Conservation (phyloP, 2,329 filamentous ascomycete species). For the Rosellinia necatrix region DNA sequence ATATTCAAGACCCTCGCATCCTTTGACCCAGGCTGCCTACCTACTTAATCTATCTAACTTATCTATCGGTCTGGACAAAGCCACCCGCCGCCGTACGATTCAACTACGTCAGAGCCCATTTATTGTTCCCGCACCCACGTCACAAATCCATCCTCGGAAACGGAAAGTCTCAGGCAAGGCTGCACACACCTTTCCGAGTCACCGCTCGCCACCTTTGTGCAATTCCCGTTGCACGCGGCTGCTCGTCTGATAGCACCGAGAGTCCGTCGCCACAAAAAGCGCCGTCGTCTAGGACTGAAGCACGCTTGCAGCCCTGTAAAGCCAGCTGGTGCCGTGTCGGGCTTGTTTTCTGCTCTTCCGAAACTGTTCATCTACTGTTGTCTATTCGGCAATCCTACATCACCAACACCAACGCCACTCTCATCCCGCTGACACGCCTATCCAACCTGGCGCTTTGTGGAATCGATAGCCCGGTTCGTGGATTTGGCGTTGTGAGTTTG, state of each 20-base stretch:
- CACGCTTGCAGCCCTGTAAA: constrained; percentile 36
- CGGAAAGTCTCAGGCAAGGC: constrained; percentile 31
- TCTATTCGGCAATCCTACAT: not conserved
- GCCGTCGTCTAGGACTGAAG: constrained; percentile 13
- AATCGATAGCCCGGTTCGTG: not conserved
- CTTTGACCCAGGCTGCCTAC: constrained; percentile 1
- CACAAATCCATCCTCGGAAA: constrained; percentile 34
- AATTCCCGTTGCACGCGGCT: constrained; percentile 34
- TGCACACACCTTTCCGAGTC: constrained; percentile 27
- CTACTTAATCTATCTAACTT: too few relatives aligned
- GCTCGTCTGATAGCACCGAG: not conserved
- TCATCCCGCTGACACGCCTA: constrained; percentile 1
- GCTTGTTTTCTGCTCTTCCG: constrained; percentile 20
- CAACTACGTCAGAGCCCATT: not conserved
- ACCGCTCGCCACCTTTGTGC: constrained; percentile 33
- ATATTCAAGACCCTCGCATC: constrained; percentile 3
- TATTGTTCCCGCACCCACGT: constrained; percentile 28
- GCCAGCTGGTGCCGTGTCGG: constrained; percentile 14
- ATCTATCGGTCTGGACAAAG: too few relatives aligned
- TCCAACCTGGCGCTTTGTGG: not conserved
- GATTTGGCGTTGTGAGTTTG: not conserved
- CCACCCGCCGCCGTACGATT: not conserved
- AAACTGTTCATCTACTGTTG: constrained; percentile 32
- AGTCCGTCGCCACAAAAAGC: constrained; percentile 32
- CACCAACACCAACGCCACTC: constrained; percentile 1